phyloP scores from a whole-genome alignment of 306 rosid genomes.

The Dicorynia guianensis region DNA sequence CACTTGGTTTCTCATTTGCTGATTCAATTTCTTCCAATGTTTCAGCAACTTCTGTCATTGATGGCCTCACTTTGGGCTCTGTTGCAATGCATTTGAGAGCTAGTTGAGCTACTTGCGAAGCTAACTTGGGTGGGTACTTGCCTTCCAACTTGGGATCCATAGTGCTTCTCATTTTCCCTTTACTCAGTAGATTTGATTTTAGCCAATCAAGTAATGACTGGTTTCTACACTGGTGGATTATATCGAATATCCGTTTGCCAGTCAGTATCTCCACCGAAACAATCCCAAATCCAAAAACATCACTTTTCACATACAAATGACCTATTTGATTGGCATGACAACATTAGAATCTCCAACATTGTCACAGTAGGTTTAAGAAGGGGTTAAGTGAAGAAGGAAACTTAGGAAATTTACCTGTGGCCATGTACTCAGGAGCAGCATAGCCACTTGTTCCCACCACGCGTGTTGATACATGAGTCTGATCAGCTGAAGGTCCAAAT shows the following conservation, averaged over 20 bases:
- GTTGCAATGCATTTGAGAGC: constrained; percentile 69
- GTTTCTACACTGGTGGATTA: constrained; percentile 40
- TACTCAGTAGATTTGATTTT: constrained; percentile 66
- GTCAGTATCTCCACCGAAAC: constrained; percentile 79
- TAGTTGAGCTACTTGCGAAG: constrained; percentile 66
- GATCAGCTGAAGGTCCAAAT: constrained; percentile 65
- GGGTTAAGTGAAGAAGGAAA: no score
- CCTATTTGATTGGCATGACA: constrained; percentile 53
- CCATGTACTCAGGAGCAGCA: constrained; percentile 86
- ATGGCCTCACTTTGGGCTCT: constrained; percentile 71
- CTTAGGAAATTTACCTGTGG: constrained; percentile 59
- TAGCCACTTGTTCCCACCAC: constrained; percentile 78
- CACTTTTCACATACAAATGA: constrained; percentile 78
- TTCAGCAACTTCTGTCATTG: constrained; percentile 83
- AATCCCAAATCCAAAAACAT: constrained; percentile 87
- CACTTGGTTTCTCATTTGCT: constrained; percentile 56
- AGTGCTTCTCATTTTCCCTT: constrained; percentile 60
- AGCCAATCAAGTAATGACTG: constrained; percentile 67
- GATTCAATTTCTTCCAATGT: constrained; percentile 66
- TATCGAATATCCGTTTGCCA: constrained; percentile 64
- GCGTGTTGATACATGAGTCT: constrained; percentile 73
- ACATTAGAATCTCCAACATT: not conserved
- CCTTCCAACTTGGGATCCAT: constrained; percentile 83
- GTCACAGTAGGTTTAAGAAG: no score
- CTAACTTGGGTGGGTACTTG: constrained; percentile 75